Evolutionary conservation across 2,329 filamentous ascomycete genomes (phyloP), one percentile per base, ranked within the genome.

Genomic region (Ilyonectria sp.): DNA sequence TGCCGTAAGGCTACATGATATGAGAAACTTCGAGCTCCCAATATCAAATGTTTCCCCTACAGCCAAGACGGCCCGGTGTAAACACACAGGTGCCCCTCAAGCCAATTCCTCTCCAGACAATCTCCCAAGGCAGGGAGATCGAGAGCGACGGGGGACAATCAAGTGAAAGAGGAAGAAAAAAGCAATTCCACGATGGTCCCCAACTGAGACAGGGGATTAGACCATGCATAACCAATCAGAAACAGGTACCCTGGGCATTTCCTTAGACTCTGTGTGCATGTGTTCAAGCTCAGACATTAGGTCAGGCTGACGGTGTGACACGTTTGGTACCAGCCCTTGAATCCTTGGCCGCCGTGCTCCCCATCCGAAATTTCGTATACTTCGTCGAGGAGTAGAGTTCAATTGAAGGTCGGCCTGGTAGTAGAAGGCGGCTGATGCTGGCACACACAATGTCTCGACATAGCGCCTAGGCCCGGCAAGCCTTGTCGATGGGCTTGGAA

Each of bases 181-280:
- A 71, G 68, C 47, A 74, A 75, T 50, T 67, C 58, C 31, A 60
- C 43, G 52, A 70, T 47, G 62, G 44, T 60, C 46, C 63, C 63
- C 60, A 67, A 35, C 31, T 49, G 37, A 63, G 62, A 64, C 69
- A 71, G 60, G 65, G 73, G 67, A 69, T 33, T 44, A 56, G 50
- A 64, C 35, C 31, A 53, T 60, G 43, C 23, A 64, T 31, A 37
- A 17, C 73, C 70, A 74, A 75, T 75, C 65, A 71, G 69, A 44
- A 52, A 60, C 50, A 52, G 57, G 57, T 56, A 57, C 67, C 65
- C 71, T 52, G 52, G 57, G 15, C 50, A 47, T 53, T 47, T 66
- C 56, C 43, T 66, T 63, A 50, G 50, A 61, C 68, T 62, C 67
- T 72, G 64, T 71, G 61, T 71, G 61, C 68, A 64, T 61, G 29